Conservation (phyloP, 805 yeast species). For the Teunomyces lycoperdinae region DNA sequence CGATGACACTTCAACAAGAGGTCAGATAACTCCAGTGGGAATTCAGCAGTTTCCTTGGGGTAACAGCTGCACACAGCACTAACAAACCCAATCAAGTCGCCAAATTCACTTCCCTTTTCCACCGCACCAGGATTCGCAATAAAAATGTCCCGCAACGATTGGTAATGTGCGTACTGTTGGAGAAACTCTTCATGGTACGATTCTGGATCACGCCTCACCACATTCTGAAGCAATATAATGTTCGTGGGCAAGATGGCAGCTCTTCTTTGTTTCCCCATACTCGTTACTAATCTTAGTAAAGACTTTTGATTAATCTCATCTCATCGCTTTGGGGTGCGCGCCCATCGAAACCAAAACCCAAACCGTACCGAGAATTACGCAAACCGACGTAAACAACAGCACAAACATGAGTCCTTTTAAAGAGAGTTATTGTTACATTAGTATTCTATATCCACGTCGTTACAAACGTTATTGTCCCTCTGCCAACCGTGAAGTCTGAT, state of each 20-base stretch:
- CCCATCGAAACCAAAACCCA: too few species aligned
- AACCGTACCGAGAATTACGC: not conserved
- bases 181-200: conserved; percentile 92
- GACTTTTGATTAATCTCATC: not conserved
- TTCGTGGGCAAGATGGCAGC: conserved; percentile 92
- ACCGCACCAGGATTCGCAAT: conserved; percentile 61
- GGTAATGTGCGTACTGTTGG: conserved; percentile 91
- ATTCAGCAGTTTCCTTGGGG: conserved; percentile 81
- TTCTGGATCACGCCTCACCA: conserved; percentile 90
- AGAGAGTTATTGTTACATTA: not conserved
- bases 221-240: conserved; percentile 84
- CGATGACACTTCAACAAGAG: conserved; percentile 74
- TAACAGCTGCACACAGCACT: conserved; percentile 89
- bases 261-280: conserved; percentile 84
- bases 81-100: conserved; percentile 84
- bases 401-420: not conserved
- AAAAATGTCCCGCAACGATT: conserved; percentile 84
- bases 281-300: not conserved
- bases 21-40: conserved; percentile 75
- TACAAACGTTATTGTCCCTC: not conserved
- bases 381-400: not conserved
- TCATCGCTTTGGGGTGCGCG: not conserved
- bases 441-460: not conserved
- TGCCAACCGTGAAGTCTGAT: not conserved
- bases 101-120: conserved; percentile 64